Base-by-base conservation (phyloP, 192 early-diverging fungal genomes). In the Phycomyces blakesleeanus region DNA sequence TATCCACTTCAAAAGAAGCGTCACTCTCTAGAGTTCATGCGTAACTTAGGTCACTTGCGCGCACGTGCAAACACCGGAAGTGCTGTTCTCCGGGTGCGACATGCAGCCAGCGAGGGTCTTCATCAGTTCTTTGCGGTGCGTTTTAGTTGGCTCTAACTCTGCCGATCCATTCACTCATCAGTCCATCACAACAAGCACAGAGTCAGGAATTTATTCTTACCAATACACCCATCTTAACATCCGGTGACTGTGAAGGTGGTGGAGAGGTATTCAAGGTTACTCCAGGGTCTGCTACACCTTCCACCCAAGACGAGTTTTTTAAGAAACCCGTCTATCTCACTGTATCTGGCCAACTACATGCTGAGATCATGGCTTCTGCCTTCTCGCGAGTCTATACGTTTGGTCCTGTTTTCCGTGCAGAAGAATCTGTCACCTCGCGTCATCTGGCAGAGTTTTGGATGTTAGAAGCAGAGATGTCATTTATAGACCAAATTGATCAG, bases 361-460 rank as follows among this genome's bases (percentile, higher is more conserved):
- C 89, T 16, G 94, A 94, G 72, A 81, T 91, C 4, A 74, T 90
- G 51, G 81, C 88, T 3, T 76, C 78, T 0, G 84, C 88, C 0
- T 72, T 93, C 39, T 81, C 87, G 12, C 73, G 91, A 20, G 91
- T 92, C 0, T 96, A 90, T 69, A 90, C 89, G 0, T 80, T 96
- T 67, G 84, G 87, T 14, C 94, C 89, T 18, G 78, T 87, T 0
- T 96, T 96, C 64, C 78, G 94, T 10, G 94, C 94, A 10, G 94
- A 96, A 65, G 82, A 83, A 14, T 89, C 88, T 11, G 75, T 85
- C 59, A 91, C 90, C 3, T 85, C 89, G 5, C 84, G 92, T 22
- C 94, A 96, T 69, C 57, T 96, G 20, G 88, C 92, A 1, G 94
- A 96, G 72, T 96, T 96, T 61, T 94, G 92, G 91, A 96, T 96